A percentile compares a stretch with the other conserved stretches of the same genome.
phyloP scores from a whole-genome alignment of 2,329 filamentous ascomycete genomes.

The Didymella keratinophila region DNA sequence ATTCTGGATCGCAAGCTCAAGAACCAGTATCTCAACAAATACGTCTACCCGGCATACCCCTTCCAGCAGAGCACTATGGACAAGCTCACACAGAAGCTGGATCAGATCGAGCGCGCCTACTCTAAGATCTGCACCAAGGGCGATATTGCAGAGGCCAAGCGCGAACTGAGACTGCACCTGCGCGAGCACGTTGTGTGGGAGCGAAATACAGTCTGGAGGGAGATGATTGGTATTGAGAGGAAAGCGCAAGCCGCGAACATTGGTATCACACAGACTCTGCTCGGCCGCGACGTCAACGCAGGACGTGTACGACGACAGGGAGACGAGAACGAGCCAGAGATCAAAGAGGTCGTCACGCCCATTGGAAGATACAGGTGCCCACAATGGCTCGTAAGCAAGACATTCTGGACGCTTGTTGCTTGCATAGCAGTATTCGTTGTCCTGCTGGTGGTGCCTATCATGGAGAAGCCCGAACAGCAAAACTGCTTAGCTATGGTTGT shows the following conservation, averaged over 20 bases:
- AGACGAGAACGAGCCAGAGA: conserved; percentile 73
- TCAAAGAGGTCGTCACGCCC: conserved; percentile 78
- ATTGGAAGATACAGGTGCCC: conserved; percentile 80
- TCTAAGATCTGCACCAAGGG: conserved; percentile 82
- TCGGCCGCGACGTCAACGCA: conserved; percentile 76
- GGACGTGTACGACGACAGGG: conserved; percentile 79
- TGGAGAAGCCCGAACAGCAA: conserved; percentile 88
- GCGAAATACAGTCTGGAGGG: conserved; percentile 96
- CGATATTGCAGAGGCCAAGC: conserved; percentile 77
- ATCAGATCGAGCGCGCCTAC: conserved; percentile 79
- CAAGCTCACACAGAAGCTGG: conserved; percentile 74
- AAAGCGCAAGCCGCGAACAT: conserved; percentile 94
- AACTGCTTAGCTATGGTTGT: conserved; percentile 94
- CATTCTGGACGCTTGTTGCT: conserved; percentile 76
- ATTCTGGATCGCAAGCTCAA: conserved; percentile 85
- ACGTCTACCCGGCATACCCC: conserved; percentile 80
- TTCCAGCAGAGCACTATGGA: conserved; percentile 78
- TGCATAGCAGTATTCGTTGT: conserved; percentile 77
- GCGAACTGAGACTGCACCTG: conserved; percentile 87
- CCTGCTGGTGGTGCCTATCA: conserved; percentile 78
- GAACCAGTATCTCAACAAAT: conserved; percentile 73
- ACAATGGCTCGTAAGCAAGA: conserved; percentile 81
- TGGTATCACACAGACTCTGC: conserved; percentile 77
- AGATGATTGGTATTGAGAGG: conserved; percentile 97
- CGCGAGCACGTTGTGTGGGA: conserved; percentile 99